phyloP scores from a whole-genome alignment of 345 rosid genomes.

The Eucalyptus erythrocorys region DNA sequence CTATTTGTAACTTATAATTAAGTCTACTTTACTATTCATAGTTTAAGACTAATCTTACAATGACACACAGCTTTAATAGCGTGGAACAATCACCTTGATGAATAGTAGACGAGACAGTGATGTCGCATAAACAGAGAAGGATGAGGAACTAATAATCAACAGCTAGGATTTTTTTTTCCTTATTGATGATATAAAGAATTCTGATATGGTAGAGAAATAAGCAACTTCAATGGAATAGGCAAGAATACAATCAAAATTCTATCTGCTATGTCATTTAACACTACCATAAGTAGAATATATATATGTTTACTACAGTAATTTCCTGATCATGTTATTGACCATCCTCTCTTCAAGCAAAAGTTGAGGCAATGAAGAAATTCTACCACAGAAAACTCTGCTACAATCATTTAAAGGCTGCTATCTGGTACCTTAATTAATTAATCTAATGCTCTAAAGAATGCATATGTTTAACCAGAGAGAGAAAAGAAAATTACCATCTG shows the following conservation, averaged over 20 bases:
- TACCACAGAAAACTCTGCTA: not conserved
- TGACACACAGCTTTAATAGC: not conserved
- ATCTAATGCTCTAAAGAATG: not conserved
- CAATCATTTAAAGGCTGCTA: not conserved
- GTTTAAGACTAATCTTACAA: not conserved
- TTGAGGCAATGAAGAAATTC: not conserved
- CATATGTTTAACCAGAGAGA: not conserved
- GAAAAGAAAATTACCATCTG: slow-evolving; percentile 36
- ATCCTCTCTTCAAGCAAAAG: not conserved
- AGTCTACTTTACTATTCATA: not conserved
- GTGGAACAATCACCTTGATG: not conserved
- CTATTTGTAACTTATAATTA: not conserved
- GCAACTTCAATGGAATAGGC: not conserved
- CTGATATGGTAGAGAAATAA: not conserved
- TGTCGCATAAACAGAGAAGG: not conserved
- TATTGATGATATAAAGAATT: not conserved
- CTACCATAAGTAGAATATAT: not conserved
- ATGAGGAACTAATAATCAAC: not conserved
- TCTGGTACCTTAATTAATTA: not conserved
- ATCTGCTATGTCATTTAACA: not conserved
- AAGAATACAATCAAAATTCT: not conserved
- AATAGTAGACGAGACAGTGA: not conserved
- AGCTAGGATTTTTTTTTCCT: not conserved
- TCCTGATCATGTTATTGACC: not conserved
- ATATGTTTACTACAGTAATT: not conserved